These are phyloP conservation scores for Cardiosporidium cionae DNA, from an alignment of 169 alveolate species.

Conservation along the genomic window DNA sequence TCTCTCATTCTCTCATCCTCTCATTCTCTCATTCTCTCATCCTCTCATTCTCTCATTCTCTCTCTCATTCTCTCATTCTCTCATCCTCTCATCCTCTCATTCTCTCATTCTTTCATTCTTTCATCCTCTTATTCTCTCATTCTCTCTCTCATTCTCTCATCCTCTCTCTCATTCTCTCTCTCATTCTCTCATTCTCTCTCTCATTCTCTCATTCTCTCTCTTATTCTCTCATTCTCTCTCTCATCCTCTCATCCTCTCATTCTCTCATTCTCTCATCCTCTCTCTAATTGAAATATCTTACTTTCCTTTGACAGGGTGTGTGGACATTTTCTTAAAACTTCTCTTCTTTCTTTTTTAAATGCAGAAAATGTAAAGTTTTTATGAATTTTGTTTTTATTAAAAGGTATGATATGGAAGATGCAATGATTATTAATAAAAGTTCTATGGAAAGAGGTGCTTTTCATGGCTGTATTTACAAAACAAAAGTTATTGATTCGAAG, in stretches of 20 bases:
- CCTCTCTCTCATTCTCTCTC: neutral
- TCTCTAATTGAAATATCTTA: neutral
- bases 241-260: too few species aligned
- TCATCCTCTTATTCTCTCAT: neutral
- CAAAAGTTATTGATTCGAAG: constrained; percentile 62
- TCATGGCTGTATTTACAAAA: constrained; percentile 93
- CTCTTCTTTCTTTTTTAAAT: neutral
- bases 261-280: neutral
- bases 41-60: neutral
- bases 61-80: neutral
- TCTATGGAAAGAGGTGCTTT: constrained; percentile 98
- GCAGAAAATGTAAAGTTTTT: neutral
- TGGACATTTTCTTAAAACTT: neutral
- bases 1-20: too few species aligned
- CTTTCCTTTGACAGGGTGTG: neutral
- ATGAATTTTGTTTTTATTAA: neutral
- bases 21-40: too few species aligned
- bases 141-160: neutral
- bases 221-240: neutral
- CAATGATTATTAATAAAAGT: constrained; percentile 95
- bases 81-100: too few species aligned
- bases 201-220: neutral
- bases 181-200: neutral
- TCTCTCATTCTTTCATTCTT: neutral
- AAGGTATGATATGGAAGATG: constrained; percentile 99